Base-by-base conservation (phyloP, 2,329 filamentous ascomycete genomes). In the Fulvia fulva region DNA sequence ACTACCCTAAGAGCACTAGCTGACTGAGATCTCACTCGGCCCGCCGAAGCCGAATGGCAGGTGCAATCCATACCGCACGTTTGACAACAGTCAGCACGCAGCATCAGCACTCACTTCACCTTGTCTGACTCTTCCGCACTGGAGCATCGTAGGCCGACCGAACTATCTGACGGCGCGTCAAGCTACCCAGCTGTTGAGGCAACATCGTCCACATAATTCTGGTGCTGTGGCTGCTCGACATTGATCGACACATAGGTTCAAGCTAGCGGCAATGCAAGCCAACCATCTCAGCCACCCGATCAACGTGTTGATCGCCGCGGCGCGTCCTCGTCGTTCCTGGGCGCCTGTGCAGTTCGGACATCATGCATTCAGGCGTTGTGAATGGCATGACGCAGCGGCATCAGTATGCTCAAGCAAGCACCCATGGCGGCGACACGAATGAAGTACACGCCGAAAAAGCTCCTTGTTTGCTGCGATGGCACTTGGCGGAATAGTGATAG, bases 401-500 rank as follows among this genome's bases (percentile, higher is more conserved):
- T 32, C 47, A 12, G 5, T 21, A 50, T 32, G 47, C 7, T 28
- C 11, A 16, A 19, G 26, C 47, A 50, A 32, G n/a, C n/a, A 2
- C 16, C 5, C n/a, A 32, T 32, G 23, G 26, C 22, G n/a, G 22
- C 12, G 26, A 28, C 47, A 4, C 14, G 8, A 16, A 5, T 26
- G 4, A 21, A 21, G 5, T 32, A 50, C 43, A 56, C 47, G 22
- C 57, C 60, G 34, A 65, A 65, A 61, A 65, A 63, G 50, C 60
- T 66, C 37, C 65, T 65, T 28, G 62, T 67, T 32, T 65, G 60
- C 53, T 66, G 64, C 34, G 64, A 67, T 57, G 67, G 68, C 12
- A 70, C 67, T 7, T 68, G 67, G 67, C 53, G 62, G 55, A 66
- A 67, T 43, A 58, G 55, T 34, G 66, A 68, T 53, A 67, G 60